Base-by-base conservation (phyloP, 139 green algal genomes). In the Auxenochlorella pyrenoidosa region DNA sequence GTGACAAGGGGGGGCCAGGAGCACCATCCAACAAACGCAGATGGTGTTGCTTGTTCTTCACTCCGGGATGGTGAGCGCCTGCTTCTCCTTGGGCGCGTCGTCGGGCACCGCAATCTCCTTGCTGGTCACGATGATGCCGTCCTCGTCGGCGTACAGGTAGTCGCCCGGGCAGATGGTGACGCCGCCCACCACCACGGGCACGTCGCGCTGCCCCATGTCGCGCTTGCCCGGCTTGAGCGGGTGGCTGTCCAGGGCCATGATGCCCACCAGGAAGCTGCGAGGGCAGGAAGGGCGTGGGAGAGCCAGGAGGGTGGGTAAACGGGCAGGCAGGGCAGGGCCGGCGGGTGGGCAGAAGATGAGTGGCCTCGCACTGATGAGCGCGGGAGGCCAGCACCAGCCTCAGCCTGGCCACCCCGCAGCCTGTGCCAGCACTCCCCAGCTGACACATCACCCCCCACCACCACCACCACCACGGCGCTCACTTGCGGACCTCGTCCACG, bases 141-240 rank as follows among this genome's bases (percentile, higher is more conserved):
- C 63, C 63, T 71, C 63, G 28, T 71, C 63, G 63, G 63, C 63
- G 38, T 71, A 71, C 63, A 71, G 63, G 63, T 71, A 71, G 63
- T 71, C 63, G 24, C 63, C 63, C 63, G 63, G 63, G 28, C 12
- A 16, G 63, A 71, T 71, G 63, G 63, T 71, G 13, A 71, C 63
- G 63, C 63, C 63, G 63, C 63, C 63, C 63, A 71, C 63, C 24
- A 71, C 63, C 24, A 71, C 63, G 13, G 63, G 28, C 26, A 71
- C 63, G 63, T 71, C 63, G 63, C 63, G 63, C 63, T 71, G 63
- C 63, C 63, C 63, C 63, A 71, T 71, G 63, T 71, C 63, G 63
- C 63, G 63, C 63, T 71, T 71, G 63, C 63, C 63, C 4, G 63
- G 63, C 63, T 71, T 71, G 28, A 71, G 63, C 28, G 63, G 63